A percentile compares a stretch with the other conserved stretches of the same genome.
Evolutionary conservation across 2,329 filamentous ascomycete species (phyloP).

Genomic region (Pseudogymnoascus sp.): DNA sequence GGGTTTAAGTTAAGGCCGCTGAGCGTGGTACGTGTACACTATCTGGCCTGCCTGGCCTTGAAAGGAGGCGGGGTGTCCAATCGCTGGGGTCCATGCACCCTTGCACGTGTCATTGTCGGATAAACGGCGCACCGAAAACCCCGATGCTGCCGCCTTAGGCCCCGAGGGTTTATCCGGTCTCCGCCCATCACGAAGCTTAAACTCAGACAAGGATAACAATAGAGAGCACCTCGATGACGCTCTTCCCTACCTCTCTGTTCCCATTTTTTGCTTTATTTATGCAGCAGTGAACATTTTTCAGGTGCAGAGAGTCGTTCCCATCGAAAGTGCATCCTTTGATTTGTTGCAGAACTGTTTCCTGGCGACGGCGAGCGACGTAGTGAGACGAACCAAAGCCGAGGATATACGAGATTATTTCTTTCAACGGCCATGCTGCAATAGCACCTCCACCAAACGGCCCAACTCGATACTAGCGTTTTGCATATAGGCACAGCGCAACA

Average conservation of each 20-base stretch:
- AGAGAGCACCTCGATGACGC: neutral
- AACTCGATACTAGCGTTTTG: neutral
- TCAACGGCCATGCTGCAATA: constrained; percentile 4
- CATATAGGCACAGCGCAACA: neutral
- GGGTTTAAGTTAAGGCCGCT: constrained; percentile 8
- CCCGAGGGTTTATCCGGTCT: neutral
- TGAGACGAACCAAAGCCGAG: neutral
- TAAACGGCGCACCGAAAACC: neutral
- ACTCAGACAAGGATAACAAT: neutral
- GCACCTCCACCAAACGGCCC: neutral
- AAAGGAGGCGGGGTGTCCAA: constrained; percentile 4
- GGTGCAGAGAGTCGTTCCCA: neutral
- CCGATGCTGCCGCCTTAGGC: neutral
- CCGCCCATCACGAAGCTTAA: constrained; percentile 3
- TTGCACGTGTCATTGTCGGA: constrained; percentile 1
- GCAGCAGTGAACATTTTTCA: neutral
- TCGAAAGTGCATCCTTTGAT: neutral
- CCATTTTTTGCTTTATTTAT: neutral
- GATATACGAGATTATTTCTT: neutral
- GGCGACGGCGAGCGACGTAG: neutral
- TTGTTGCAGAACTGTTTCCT: neutral
- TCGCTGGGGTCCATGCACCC: constrained; percentile 7
- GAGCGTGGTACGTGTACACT: neutral
- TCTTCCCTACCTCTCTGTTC: neutral
- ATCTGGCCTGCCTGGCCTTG: neutral